Percentiles rank a stretch among this genome's conserved stretches.
These are phyloP conservation scores for Cercophora scortea DNA, from an alignment of 495 filamentous ascomycete species.

Conservation along the genomic window DNA sequence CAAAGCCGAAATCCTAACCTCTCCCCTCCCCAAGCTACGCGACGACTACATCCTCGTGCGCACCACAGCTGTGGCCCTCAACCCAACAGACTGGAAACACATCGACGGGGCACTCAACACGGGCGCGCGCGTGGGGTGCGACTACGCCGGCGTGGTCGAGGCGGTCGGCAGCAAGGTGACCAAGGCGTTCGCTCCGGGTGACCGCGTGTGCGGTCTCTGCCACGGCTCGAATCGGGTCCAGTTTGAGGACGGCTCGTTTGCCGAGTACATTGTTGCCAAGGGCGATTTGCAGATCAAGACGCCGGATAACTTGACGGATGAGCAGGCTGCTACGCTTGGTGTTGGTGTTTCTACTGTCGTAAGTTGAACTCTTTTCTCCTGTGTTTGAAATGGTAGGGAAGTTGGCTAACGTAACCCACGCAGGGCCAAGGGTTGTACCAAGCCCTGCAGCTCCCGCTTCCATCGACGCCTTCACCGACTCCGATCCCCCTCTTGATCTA, in stretches of 20 bases:
- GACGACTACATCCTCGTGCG: constrained; percentile 48
- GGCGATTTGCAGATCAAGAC: constrained; percentile 1
- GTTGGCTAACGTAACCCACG: not conserved
- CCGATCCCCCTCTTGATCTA: constrained; percentile 36
- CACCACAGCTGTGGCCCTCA: constrained; percentile 44
- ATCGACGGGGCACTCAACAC: constrained; percentile 17
- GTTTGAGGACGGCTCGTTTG: constrained; percentile 32
- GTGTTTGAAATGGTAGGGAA: too few species aligned
- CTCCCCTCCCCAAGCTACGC: constrained; percentile 32
- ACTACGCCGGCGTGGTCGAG: constrained; percentile 35
- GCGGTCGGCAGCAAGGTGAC: constrained; percentile 31
- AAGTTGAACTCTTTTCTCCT: constrained; percentile 1
- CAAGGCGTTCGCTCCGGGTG: constrained; percentile 21
- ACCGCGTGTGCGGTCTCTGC: constrained; percentile 34
- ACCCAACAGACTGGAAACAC: constrained; percentile 56
- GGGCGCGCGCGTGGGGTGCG: constrained; percentile 30
- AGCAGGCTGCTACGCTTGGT: constrained; percentile 40
- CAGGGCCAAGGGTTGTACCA: constrained; percentile 40
- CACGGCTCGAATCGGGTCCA: constrained; percentile 20
- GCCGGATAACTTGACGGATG: constrained; percentile 32
- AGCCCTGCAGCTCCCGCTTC: constrained; percentile 23
- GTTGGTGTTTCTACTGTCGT: constrained; percentile 40
- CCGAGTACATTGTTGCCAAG: constrained; percentile 8
- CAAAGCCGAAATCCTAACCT: constrained; percentile 13
- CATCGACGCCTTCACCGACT: constrained; percentile 22